Evolutionary conservation across 2,329 filamentous ascomycete species (phyloP).

Genomic region (Nectriaceae sp.): DNA sequence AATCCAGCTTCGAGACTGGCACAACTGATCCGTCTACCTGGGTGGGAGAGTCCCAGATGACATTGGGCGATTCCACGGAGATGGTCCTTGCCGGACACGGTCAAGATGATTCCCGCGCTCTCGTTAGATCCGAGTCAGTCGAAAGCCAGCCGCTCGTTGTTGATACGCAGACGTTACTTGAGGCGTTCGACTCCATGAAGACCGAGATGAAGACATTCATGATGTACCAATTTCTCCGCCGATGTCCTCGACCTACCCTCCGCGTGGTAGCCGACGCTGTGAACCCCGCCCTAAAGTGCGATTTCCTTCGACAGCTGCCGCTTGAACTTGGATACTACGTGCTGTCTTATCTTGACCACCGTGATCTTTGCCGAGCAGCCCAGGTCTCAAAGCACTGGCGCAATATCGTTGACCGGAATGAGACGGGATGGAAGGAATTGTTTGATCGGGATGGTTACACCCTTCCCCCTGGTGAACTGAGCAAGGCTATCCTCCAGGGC

Average conservation of each 20-base stretch:
- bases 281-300: slow-evolving; percentile 91
- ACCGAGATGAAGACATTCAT: slow-evolving; percentile 91
- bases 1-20: slow-evolving; percentile 35
- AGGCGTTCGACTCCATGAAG: slow-evolving; percentile 89
- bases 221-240: slow-evolving; percentile 91
- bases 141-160: slow-evolving; percentile 50
- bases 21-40: slow-evolving; percentile 34
- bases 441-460: slow-evolving; percentile 82
- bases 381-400: slow-evolving; percentile 96
- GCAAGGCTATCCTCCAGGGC: slow-evolving; percentile 83
- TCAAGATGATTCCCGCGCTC: slow-evolving; percentile 26
- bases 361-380: slow-evolving; percentile 84
- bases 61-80: slow-evolving; percentile 31
- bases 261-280: slow-evolving; percentile 89
- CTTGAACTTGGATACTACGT: slow-evolving; percentile 86
- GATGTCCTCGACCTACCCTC: slow-evolving; percentile 84
- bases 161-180: slow-evolving; percentile 83
- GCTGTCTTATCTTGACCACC: slow-evolving; percentile 80
- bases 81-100: slow-evolving; percentile 24
- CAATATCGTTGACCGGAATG: slow-evolving; percentile 85
- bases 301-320: slow-evolving; percentile 84
- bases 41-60: slow-evolving; percentile 44
- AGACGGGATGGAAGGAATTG: slow-evolving; percentile 93
- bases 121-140: slow-evolving; percentile 25
- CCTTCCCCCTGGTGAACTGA: slow-evolving; percentile 78